Evolutionary conservation across 306 rosid genomes (phyloP).

Genomic region (Gleditsia sinensis): DNA sequence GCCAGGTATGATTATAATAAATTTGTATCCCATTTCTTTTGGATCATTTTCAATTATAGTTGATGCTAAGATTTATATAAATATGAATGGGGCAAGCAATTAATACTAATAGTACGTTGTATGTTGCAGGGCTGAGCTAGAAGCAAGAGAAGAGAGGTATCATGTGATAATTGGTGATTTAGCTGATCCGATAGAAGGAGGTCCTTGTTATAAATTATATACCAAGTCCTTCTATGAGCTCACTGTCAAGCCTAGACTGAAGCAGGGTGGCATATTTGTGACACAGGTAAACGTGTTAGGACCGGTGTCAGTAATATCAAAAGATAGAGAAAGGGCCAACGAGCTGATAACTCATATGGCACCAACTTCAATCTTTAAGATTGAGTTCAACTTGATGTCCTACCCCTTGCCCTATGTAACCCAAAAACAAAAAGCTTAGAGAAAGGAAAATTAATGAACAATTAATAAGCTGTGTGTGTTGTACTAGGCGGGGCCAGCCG

Average conservation of each 20-base stretch:
- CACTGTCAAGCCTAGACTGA: conserved; percentile 77
- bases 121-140: conserved; percentile 75
- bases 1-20: conserved; percentile 66
- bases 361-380: no score
- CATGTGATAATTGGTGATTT: conserved; percentile 91
- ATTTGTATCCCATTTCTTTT: not conserved
- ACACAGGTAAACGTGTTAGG: conserved; percentile 64
- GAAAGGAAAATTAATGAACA: not conserved
- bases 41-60: not conserved
- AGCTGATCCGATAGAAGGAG: conserved; percentile 97
- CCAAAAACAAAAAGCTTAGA: not conserved
- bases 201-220: conserved; percentile 95
- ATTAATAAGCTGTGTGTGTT: conserved; percentile 8
- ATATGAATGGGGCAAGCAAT: not conserved
- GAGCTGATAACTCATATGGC: no score
- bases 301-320: not conserved
- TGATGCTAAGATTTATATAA: not conserved
- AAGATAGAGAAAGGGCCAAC: no score
- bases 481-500: conserved; percentile 91
- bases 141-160: conserved; percentile 57
- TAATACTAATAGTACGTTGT: not conserved
- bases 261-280: conserved; percentile 85
- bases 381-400: no score
- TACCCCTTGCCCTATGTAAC: no score
- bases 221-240: conserved; percentile 91